Conservation (phyloP, 73 alveolate species). For the Breviolum minutum region DNA sequence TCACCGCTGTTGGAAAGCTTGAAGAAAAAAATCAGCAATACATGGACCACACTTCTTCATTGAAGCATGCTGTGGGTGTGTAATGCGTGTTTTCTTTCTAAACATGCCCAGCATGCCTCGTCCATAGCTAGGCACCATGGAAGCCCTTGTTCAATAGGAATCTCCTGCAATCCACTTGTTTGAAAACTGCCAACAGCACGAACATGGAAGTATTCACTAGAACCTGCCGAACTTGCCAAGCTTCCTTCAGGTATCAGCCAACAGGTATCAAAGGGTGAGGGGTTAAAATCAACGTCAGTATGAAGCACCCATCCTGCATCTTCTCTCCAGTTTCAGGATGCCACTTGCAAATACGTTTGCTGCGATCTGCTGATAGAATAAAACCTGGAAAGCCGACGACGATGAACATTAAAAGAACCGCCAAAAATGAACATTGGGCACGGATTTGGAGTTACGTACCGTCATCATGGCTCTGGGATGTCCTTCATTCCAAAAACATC, state of each 20-base stretch:
- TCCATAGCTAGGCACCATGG: conserved; percentile 47
- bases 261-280: no score
- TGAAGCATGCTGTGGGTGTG: not conserved
- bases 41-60: no score
- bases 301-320: conserved; percentile 1
- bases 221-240: no score
- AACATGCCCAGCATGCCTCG: not conserved
- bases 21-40: no score
- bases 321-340: conserved; percentile 32
- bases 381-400: not conserved
- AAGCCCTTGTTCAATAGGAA: conserved; percentile 13
- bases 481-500: no score
- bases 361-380: conserved; percentile 41
- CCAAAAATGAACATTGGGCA: not conserved
- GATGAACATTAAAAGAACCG: not conserved
- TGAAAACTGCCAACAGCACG: no score
- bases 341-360: conserved; percentile 28
- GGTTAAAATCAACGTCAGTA: not conserved
- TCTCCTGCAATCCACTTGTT: not conserved
- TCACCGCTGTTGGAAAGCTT: not conserved
- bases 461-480: no score
- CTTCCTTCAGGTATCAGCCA: no score
- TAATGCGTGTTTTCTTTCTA: not conserved
- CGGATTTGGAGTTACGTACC: no score
- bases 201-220: no score